A percentile compares a stretch with the other conserved stretches of the same genome.
These are phyloP conservation scores for Porogramme epimiltina DNA, from an alignment of 1,284 basidiomycete species.

Conservation along the genomic window DNA sequence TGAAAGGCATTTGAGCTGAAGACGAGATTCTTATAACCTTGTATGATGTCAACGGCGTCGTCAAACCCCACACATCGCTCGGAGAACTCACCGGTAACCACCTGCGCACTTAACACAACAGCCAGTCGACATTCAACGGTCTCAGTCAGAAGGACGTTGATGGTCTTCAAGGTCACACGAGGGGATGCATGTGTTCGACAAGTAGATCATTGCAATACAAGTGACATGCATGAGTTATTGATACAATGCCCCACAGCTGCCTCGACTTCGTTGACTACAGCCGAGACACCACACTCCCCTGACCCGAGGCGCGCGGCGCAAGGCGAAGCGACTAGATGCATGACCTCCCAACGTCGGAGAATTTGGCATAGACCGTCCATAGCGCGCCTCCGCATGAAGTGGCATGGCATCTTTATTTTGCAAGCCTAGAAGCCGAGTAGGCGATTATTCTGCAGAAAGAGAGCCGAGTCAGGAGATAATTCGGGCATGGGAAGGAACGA, in stretches of 20 bases:
- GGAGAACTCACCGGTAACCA: too few relatives aligned
- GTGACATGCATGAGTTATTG: conserved; percentile 23
- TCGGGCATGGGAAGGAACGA: not conserved
- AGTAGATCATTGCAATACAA: conserved; percentile 24
- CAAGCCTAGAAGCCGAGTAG: conserved; percentile 31
- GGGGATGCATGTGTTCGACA: conserved; percentile 1
- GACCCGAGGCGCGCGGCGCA: conserved; percentile 25
- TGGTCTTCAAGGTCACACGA: not conserved
- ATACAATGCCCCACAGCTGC: conserved; percentile 23
- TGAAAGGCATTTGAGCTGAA: too few relatives aligned
- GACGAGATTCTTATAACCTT: too few relatives aligned
- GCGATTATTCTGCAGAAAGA: conserved; percentile 36
- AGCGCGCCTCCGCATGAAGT: conserved; percentile 19
- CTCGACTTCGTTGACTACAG: conserved; percentile 16
- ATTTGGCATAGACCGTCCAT: conserved; percentile 18
- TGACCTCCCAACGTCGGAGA: conserved; percentile 17
- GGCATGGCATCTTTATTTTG: conserved; percentile 27
- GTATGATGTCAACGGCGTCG: too few relatives aligned
- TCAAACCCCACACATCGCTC: too few relatives aligned
- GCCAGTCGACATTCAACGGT: too few relatives aligned
- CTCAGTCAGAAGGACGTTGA: too few relatives aligned
- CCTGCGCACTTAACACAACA: too few relatives aligned
- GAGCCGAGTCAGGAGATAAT: conserved; percentile 1
- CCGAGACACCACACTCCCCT: conserved; percentile 23
- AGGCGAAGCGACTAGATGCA: conserved; percentile 26